Percentiles rank a stretch among this genome's conserved stretches.
phyloP scores from a whole-genome alignment of 2,329 filamentous ascomycete genomes.

The Annulohypoxylon truncatum region DNA sequence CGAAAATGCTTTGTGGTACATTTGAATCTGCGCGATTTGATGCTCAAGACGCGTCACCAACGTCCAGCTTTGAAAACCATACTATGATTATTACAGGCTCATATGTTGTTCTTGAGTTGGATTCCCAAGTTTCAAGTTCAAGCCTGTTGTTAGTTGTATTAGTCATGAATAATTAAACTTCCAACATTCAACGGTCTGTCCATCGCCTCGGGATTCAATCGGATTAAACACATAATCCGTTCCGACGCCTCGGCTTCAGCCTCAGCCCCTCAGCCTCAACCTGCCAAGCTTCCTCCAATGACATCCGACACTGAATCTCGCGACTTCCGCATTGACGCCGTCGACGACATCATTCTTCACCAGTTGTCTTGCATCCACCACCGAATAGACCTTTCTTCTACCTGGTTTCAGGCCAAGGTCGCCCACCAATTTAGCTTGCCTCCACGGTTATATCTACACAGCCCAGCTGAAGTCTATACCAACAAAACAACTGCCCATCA shows the following conservation, averaged over 20 bases:
- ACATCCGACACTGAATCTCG: constrained; percentile 17
- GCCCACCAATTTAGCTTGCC: not conserved
- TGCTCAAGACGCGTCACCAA: not conserved
- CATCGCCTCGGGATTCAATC: not conserved
- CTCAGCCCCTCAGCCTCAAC: constrained; percentile 25
- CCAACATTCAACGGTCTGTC: not conserved
- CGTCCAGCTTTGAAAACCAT: not conserved
- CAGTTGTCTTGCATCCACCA: constrained; percentile 3
- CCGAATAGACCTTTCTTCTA: constrained; percentile 1
- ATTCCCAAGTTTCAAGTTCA: not conserved
- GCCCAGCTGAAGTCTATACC: constrained; percentile 19
- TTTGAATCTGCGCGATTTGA: not conserved
- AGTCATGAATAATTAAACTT: not conserved
- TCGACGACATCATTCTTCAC: constrained; percentile 18
- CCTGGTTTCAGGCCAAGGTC: not conserved
- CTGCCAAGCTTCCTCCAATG: constrained; percentile 18
- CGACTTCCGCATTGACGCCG: constrained; percentile 25
- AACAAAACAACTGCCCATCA: constrained; percentile 59
- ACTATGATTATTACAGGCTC: not conserved
- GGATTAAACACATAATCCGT: constrained; percentile 18
- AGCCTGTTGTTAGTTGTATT: not conserved
- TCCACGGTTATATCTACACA: not conserved
- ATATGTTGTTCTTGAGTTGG: not conserved
- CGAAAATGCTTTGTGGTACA: not conserved
- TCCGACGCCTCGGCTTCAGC: constrained; percentile 21